phyloP scores from a whole-genome alignment of 2,329 filamentous ascomycete genomes.

The Microcera coccophila region DNA sequence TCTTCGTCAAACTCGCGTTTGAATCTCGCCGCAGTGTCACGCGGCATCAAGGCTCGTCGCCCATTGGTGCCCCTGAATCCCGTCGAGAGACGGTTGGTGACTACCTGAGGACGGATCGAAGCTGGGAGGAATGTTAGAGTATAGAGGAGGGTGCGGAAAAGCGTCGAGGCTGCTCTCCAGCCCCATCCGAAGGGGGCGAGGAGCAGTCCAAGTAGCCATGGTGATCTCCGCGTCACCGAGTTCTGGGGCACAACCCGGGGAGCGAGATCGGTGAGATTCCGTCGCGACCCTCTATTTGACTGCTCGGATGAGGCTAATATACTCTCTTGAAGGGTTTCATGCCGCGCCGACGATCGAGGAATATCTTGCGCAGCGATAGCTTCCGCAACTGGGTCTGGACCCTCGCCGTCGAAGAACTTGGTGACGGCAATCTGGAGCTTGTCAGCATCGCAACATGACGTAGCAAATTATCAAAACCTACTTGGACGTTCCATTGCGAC shows the following conservation, averaged over 20 bases:
- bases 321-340: slow-evolving; percentile 70
- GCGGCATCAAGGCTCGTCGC: slow-evolving; percentile 72
- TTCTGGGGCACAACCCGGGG: slow-evolving; percentile 80
- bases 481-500: slow-evolving; percentile 95
- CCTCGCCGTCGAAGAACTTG: slow-evolving; percentile 97
- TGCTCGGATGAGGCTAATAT: slow-evolving; percentile 36
- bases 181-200: slow-evolving; percentile 78
- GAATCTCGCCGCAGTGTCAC: slow-evolving; percentile 84
- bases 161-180: slow-evolving; percentile 65
- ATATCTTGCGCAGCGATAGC: slow-evolving; percentile 62
- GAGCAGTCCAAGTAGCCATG: slow-evolving; percentile 71
- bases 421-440: slow-evolving; percentile 77
- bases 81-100: slow-evolving; percentile 50
- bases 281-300: slow-evolving; percentile 20
- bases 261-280: slow-evolving; percentile 57
- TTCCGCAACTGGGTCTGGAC: slow-evolving; percentile 74
- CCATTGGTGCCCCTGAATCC: slow-evolving; percentile 61
- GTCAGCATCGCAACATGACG: not conserved
- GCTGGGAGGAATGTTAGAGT: slow-evolving; percentile 78
- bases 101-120: slow-evolving; percentile 51
- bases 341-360: slow-evolving; percentile 59
- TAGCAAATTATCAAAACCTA: slow-evolving; percentile 38
- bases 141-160: slow-evolving; percentile 71
- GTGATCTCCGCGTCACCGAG: slow-evolving; percentile 64
- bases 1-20: slow-evolving; percentile 93